Evolutionary conservation across 305 asterid species (phyloP).

Genomic region (Solanum hybrid): DNA sequence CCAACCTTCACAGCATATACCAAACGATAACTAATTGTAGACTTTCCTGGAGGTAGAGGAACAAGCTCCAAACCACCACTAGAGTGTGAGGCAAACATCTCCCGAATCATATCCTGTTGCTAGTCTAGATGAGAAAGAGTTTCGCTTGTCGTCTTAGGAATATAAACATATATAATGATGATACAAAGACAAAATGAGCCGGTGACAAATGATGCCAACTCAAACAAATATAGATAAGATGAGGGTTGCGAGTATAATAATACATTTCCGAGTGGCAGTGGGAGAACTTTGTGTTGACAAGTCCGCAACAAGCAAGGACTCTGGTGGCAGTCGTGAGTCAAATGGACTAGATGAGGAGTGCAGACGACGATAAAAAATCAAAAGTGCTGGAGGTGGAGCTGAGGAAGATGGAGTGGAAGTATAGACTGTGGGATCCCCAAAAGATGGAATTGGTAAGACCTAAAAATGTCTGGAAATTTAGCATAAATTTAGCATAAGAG

Average conservation of each 20-base stretch:
- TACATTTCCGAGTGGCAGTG: background rate
- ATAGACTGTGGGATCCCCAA: background rate
- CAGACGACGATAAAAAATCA: background rate
- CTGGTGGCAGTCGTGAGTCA: background rate
- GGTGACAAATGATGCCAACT: background rate
- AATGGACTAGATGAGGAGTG: background rate
- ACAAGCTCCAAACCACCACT: background rate
- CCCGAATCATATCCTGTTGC: background rate
- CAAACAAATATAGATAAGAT: background rate
- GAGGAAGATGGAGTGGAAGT: background rate
- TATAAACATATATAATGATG: background rate
- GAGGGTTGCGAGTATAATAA: background rate
- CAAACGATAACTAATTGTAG: background rate
- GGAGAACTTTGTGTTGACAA: background rate
- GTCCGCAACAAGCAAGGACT: background rate
- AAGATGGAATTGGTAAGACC: background rate
- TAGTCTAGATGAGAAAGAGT: background rate
- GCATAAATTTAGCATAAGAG: background rate
- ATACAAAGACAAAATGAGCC: background rate
- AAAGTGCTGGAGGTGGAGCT: background rate
- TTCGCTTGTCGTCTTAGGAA: background rate
- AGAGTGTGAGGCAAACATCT: background rate
- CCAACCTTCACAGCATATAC: background rate
- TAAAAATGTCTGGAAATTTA: background rate
- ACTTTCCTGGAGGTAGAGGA: background rate